Conservation (phyloP, 2,329 filamentous ascomycete species). For the Xylaria sp. region DNA sequence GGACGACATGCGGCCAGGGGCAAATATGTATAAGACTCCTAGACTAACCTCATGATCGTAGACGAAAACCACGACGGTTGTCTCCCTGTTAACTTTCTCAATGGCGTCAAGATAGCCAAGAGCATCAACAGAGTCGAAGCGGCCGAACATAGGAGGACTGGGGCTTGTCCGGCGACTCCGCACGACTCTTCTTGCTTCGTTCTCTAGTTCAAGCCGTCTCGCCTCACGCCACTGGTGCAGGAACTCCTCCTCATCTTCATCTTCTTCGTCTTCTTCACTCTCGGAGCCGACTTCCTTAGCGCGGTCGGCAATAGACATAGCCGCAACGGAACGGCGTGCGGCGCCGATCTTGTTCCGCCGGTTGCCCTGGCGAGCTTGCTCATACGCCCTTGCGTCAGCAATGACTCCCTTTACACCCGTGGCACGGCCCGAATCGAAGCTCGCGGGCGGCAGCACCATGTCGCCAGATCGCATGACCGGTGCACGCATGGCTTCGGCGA, state of each 20-base stretch:
- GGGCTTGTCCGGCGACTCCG: slow-evolving; percentile 68
- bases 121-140: slow-evolving; percentile 78
- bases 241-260: slow-evolving; percentile 71
- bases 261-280: slow-evolving; percentile 47
- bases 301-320: slow-evolving; percentile 38
- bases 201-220: slow-evolving; percentile 70
- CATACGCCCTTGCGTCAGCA: slow-evolving; percentile 73
- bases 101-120: slow-evolving; percentile 93
- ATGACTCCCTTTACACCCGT: slow-evolving; percentile 86
- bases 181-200: slow-evolving; percentile 48
- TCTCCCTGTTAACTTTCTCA: slow-evolving; percentile 77
- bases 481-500: slow-evolving; percentile 62
- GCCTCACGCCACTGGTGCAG: slow-evolving; percentile 80
- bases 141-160: slow-evolving; percentile 71
- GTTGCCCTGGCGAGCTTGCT: slow-evolving; percentile 56
- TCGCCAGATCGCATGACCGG: slow-evolving; percentile 43
- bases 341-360: slow-evolving; percentile 49
- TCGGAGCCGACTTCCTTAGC: slow-evolving; percentile 32
- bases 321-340: slow-evolving; percentile 52
- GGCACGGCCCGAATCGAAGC: slow-evolving; percentile 62
- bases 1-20: neutral
- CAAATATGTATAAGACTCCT: neutral
- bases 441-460: slow-evolving; percentile 56
- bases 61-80: slow-evolving; percentile 87
- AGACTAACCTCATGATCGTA: slow-evolving; percentile 73